Evolutionary conservation across 1,139 yeast species (phyloP).

Genomic region (Pneumocystis wakefieldiae): DNA sequence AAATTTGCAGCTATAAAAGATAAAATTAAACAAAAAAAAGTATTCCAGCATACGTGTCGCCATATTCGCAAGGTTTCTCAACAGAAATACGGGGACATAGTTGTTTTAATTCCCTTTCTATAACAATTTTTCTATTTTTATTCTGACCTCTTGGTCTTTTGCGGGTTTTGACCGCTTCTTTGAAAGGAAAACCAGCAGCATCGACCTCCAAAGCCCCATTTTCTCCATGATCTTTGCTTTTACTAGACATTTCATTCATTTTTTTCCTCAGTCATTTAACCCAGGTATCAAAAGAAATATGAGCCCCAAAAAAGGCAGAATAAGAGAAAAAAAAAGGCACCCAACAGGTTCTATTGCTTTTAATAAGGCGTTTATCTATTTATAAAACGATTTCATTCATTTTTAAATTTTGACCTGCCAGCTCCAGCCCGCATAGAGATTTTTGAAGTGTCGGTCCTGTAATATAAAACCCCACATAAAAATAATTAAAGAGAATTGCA

Average conservation of each 20-base stretch:
- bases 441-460: not conserved
- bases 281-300: not conserved
- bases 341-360: not conserved
- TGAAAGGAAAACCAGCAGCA: not conserved
- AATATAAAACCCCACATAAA: not conserved
- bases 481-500: not conserved
- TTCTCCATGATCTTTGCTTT: not conserved
- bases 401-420: not conserved
- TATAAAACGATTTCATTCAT: not conserved
- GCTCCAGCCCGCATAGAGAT: not conserved
- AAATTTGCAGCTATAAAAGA: slow-evolving; percentile 39
- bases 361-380: not conserved
- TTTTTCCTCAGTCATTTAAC: not conserved
- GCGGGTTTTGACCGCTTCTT: not conserved
- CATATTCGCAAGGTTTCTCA: slow-evolving; percentile 7
- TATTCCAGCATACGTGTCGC: not conserved
- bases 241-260: not conserved
- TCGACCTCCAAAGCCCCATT: not conserved
- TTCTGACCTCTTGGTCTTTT: slow-evolving; percentile 11
- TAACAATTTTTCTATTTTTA: slow-evolving; percentile 9
- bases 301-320: not conserved
- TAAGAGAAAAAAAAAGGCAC: not conserved
- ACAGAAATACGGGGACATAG: slow-evolving; percentile 10
- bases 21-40: not conserved
- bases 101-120: slow-evolving; percentile 6